phyloP scores from a whole-genome alignment of 768 basidiomycete species.

The Kwoniella newhampshirensis region DNA sequence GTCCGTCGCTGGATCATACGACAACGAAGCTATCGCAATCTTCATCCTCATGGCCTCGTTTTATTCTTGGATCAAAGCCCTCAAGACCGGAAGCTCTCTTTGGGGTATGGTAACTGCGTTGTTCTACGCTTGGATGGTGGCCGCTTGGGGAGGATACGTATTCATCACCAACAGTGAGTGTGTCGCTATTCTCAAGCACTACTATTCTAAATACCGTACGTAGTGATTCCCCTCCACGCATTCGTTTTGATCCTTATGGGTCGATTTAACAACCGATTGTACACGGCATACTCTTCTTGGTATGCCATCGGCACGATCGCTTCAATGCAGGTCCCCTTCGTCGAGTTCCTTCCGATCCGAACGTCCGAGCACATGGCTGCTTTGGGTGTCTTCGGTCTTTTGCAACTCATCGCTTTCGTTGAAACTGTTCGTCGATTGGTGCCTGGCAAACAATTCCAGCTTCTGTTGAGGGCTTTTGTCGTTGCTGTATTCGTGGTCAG shows the following conservation, averaged over 20 bases:
- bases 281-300: constrained; percentile 95
- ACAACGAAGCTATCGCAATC: constrained; percentile 99
- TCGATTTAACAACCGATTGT: constrained; percentile 84
- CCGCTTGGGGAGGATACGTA: constrained; percentile 96
- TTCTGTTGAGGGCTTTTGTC: constrained; percentile 69
- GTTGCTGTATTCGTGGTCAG: constrained; percentile 71
- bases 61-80: constrained; percentile 92
- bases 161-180: constrained; percentile 89
- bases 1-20: constrained; percentile 97
- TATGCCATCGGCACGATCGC: constrained; percentile 95
- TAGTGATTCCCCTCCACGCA: constrained; percentile 90
- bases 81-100: constrained; percentile 89
- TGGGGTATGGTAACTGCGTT: constrained; percentile 86
- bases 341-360: constrained; percentile 95
- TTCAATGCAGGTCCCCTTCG: constrained; percentile 99
- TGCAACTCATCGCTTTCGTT: constrained; percentile 93
- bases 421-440: constrained; percentile 85
- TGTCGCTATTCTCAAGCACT: too few relatives aligned
- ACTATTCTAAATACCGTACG: too few relatives aligned
- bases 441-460: constrained; percentile 87
- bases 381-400: constrained; percentile 90
- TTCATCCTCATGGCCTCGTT: constrained; percentile 99
- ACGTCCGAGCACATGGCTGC: constrained; percentile 99
- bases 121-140: constrained; percentile 99
- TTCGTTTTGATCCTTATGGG: constrained; percentile 96